Percentiles rank a stretch among this genome's conserved stretches.
Conservation (phyloP, 2,329 filamentous ascomycete genomes). For the Apiospora malaysiana region DNA sequence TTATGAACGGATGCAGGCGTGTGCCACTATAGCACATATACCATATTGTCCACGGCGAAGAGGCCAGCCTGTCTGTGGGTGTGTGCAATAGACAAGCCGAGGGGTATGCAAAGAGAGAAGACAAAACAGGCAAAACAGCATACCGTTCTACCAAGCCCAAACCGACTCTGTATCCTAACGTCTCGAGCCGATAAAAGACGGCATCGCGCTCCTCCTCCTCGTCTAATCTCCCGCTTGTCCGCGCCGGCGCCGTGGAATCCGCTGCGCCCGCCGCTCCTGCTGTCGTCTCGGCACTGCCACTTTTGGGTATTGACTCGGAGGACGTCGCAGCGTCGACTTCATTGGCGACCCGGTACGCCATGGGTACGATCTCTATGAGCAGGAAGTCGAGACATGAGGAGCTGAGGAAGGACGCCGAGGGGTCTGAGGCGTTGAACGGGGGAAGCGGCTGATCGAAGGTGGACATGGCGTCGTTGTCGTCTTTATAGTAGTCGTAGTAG, state of each 20-base stretch:
- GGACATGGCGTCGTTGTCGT: constrained; percentile 61
- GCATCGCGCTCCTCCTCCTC: constrained; percentile 86
- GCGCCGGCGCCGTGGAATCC: constrained; percentile 16
- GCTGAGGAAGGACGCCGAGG: constrained; percentile 76
- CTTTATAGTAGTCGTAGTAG: constrained; percentile 4
- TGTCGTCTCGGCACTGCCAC: constrained; percentile 34
- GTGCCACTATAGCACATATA: background rate
- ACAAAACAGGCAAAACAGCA: constrained; percentile 34
- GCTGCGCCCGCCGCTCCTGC: background rate
- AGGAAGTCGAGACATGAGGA: constrained; percentile 91
- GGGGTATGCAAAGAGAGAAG: background rate
- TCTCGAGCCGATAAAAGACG: constrained; percentile 83
- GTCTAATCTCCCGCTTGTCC: constrained; percentile 52
- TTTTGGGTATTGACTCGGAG: background rate
- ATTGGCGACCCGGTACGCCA: constrained; percentile 84
- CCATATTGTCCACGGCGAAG: background rate
- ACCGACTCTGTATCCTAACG: constrained; percentile 87
- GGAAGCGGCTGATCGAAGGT: constrained; percentile 70
- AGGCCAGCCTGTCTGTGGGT: background rate
- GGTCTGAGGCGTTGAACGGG: constrained; percentile 75
- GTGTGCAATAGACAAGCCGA: background rate
- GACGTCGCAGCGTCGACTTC: constrained; percentile 62
- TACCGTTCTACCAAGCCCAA: constrained; percentile 91
- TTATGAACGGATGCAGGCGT: background rate
- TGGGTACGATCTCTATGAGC: constrained; percentile 93